These are phyloP conservation scores for Candida taoyuanica DNA, from an alignment of 805 yeast species.

Conservation along the genomic window DNA sequence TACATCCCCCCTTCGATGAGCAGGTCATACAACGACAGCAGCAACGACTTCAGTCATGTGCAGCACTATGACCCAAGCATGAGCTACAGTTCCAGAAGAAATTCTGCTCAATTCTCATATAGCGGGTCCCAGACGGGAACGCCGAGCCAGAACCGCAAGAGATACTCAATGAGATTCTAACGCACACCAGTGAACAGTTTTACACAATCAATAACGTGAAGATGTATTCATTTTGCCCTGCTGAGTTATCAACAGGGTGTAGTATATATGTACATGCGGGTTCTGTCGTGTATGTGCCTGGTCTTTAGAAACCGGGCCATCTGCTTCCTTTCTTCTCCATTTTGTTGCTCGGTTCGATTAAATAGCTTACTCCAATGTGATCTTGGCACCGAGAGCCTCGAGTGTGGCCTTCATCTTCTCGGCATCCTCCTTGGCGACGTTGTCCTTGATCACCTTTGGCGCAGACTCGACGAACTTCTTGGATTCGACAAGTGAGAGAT, in stretches of 20 bases:
- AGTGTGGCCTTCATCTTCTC: slow-evolving; percentile 90
- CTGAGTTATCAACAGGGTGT: slow-evolving; percentile 1
- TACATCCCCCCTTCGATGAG: slow-evolving; percentile 4
- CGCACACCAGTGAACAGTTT: slow-evolving; percentile 1
- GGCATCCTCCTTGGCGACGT: slow-evolving; percentile 95
- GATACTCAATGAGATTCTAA: slow-evolving; percentile 26
- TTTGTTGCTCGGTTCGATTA: neutral
- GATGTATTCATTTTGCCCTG: no score
- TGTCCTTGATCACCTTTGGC: slow-evolving; percentile 93
- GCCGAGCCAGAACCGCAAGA: slow-evolving; percentile 9
- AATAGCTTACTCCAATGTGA: slow-evolving; percentile 64
- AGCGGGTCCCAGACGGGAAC: slow-evolving; percentile 8
- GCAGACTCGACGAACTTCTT: slow-evolving; percentile 98
- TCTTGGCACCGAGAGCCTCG: slow-evolving; percentile 94
- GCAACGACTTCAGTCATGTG: slow-evolving; percentile 3
- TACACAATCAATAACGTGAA: neutral
- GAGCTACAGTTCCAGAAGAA: slow-evolving; percentile 4
- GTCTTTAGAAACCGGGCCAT: no score
- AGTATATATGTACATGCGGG: slow-evolving; percentile 7
- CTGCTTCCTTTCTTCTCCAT: no score
- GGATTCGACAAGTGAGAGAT: slow-evolving; percentile 91
- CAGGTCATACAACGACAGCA: neutral
- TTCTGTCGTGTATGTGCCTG: slow-evolving; percentile 2
- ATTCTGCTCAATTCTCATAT: slow-evolving; percentile 1
- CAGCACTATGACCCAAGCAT: neutral